Evolutionary conservation across 441 rosid species (phyloP).

Genomic region (Jatropha multifida): DNA sequence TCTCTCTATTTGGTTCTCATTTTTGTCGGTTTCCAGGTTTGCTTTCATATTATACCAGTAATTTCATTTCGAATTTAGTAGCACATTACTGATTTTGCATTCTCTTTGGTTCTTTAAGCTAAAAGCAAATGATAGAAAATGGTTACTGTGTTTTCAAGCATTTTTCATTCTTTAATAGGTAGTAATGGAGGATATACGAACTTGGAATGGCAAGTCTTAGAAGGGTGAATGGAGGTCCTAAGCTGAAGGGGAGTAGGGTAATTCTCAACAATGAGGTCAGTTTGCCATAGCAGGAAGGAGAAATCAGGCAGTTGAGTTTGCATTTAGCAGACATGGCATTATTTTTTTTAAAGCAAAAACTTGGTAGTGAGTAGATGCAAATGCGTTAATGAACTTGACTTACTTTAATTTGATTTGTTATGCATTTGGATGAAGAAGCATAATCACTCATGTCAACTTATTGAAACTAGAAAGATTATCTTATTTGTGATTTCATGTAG

Average conservation of each 20-base stretch:
- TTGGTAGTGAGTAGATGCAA: not conserved
- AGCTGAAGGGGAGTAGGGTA: not conserved
- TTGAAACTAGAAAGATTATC: not conserved
- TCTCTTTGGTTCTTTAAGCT: not conserved
- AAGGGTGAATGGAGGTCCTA: not conserved
- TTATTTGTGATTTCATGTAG: no score
- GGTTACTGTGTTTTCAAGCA: not conserved
- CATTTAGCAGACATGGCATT: not conserved
- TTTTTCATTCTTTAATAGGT: no score
- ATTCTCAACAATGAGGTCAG: no score
- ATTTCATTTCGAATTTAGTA: not conserved
- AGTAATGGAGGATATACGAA: not conserved
- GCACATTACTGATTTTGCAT: not conserved
- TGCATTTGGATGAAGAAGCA: not conserved
- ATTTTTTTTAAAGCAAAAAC: no score
- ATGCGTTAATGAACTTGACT: no score
- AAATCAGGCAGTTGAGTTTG: not conserved
- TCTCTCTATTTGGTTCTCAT: not conserved
- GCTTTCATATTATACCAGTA: not conserved
- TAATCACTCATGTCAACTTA: not conserved
- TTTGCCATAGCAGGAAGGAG: not conserved
- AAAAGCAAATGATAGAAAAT: not conserved
- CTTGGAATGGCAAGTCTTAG: not conserved
- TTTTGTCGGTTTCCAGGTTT: not conserved
- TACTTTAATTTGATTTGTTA: no score